Evolutionary conservation across 805 yeast genomes (phyloP).

Genomic region (Metschnikowia aberdeeniae): DNA sequence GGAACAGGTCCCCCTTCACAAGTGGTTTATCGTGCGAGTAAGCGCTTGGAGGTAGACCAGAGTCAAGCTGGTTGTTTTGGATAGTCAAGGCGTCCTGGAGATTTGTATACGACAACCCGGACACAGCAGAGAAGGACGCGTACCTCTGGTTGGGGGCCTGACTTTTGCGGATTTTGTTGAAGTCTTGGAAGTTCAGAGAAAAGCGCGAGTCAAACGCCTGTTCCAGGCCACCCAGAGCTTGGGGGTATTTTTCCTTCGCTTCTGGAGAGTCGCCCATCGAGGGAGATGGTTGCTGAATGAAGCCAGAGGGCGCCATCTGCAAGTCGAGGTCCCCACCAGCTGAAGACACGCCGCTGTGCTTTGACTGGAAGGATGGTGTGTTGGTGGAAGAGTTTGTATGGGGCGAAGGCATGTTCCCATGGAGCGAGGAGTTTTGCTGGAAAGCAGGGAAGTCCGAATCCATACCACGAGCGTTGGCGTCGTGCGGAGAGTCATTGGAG

Average conservation of each 20-base stretch:
- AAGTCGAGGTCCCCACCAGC: constrained; percentile 10
- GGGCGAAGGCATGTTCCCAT: constrained; percentile 23
- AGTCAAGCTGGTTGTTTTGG: constrained; percentile 30
- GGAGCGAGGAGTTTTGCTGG: not conserved
- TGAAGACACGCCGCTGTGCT: constrained; percentile 2
- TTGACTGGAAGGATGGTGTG: constrained; percentile 20
- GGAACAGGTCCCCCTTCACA: constrained; percentile 18
- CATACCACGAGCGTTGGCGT: not conserved
- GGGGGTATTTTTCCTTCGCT: constrained; percentile 9
- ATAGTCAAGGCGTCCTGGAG: constrained; percentile 39
- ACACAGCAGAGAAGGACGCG: constrained; percentile 63
- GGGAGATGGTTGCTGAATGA: constrained; percentile 25
- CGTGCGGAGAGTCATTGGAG: constrained; percentile 6
- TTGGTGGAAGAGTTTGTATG: constrained; percentile 22
- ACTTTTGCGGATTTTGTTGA: constrained; percentile 3
- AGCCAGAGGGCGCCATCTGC: constrained; percentile 8
- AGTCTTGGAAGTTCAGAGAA: constrained; percentile 10
- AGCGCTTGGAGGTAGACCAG: constrained; percentile 24
- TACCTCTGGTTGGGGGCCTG: constrained; percentile 32
- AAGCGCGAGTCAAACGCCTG: constrained; percentile 9
- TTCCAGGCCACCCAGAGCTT: constrained; percentile 1
- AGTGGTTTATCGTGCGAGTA: constrained; percentile 27
- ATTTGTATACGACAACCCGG: constrained; percentile 57
- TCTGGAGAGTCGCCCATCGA: constrained; percentile 20
- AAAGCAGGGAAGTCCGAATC: not conserved